A percentile compares a stretch with the other conserved stretches of the same genome.
Evolutionary conservation across 257 asterid species (phyloP).

Genomic region (Solanum pennellii): DNA sequence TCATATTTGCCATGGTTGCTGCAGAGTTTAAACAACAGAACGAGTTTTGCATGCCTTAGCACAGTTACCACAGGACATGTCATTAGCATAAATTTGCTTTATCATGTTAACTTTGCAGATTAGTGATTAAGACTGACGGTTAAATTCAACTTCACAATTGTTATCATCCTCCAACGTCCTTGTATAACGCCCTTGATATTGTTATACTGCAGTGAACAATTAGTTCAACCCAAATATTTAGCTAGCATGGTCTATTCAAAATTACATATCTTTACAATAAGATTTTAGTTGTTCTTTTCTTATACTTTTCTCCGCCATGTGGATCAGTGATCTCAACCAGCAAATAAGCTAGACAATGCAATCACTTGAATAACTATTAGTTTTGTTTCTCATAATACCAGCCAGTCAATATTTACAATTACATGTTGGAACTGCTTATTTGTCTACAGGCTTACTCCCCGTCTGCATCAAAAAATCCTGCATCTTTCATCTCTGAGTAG

Average conservation of each 20-base stretch:
- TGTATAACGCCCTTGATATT: not conserved
- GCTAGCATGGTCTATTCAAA: not conserved
- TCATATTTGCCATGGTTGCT: not conserved
- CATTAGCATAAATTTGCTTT: not conserved
- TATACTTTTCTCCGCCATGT: not conserved
- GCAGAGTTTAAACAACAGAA: not conserved
- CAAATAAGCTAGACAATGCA: not conserved
- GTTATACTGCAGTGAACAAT: not conserved
- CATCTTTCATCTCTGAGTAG: slow-evolving; percentile 90
- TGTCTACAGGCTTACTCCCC: slow-evolving; percentile 36
- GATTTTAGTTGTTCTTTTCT: not conserved
- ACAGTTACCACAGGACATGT: too few relatives aligned
- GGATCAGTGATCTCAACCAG: not conserved
- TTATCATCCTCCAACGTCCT: not conserved
- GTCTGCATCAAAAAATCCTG: slow-evolving; percentile 76
- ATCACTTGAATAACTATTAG: not conserved
- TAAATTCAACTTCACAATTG: not conserved
- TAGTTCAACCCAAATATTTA: not conserved
- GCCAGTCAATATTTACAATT: slow-evolving; percentile 1
- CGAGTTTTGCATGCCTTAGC: too few relatives aligned
- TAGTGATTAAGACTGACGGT: not conserved
- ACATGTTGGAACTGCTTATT: not conserved
- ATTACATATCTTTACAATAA: not conserved
- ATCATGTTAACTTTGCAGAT: not conserved
- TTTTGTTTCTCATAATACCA: not conserved